These are phyloP conservation scores for Dunaliella sp. DNA, from an alignment of 139 green algal species.

Conservation along the genomic window DNA sequence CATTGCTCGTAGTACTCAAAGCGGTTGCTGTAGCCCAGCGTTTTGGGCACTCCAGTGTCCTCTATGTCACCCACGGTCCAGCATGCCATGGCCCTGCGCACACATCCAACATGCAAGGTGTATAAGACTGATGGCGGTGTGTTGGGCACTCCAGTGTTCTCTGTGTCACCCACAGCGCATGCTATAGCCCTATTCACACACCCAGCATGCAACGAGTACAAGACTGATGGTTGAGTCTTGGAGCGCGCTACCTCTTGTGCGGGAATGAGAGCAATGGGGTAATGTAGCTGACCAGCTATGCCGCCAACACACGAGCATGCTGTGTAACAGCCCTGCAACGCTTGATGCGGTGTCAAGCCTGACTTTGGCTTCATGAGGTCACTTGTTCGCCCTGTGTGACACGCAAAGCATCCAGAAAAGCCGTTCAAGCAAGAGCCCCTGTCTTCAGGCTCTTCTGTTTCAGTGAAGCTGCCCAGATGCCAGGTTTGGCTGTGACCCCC, in stretches of 20 bases:
- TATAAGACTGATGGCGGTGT: conserved; percentile 1
- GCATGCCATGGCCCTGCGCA: conserved; percentile 18
- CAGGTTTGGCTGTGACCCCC: no score
- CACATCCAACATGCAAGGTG: background rate
- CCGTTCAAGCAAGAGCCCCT: no score
- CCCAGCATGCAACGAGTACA: background rate
- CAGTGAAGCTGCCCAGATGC: no score
- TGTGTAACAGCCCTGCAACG: no score
- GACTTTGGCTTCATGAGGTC: no score
- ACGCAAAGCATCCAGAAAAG: no score
- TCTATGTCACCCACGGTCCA: conserved; percentile 44
- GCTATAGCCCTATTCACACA: conserved; percentile 21
- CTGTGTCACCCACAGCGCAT: conserved; percentile 36
- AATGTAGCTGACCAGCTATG: no score
- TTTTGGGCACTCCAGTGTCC: conserved; percentile 26
- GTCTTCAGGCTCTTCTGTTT: no score
- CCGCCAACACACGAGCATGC: no score
- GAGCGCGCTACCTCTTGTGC: conserved; percentile 36
- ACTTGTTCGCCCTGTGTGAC: no score
- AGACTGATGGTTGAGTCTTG: conserved; percentile 8
- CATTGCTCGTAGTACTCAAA: conserved; percentile 36
- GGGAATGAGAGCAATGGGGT: no score
- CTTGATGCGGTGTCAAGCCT: no score
- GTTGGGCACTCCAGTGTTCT: conserved; percentile 30
- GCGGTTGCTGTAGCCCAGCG: conserved; percentile 33